Conservation (phyloP, 768 basidiomycete genomes). For the Amylocystis lapponica region DNA sequence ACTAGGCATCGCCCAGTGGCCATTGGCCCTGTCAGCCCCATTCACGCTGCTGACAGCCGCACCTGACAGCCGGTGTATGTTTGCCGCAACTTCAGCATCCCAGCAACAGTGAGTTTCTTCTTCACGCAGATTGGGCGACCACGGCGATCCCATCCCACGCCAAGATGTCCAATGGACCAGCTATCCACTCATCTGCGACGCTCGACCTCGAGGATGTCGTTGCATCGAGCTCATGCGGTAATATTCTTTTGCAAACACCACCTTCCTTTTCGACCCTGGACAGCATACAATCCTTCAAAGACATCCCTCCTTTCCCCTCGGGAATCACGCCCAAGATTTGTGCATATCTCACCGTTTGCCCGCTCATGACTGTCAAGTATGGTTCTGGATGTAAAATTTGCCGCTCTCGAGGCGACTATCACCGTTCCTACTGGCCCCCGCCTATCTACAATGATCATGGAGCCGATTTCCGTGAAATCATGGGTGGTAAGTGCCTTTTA, state of each 20-base stretch:
- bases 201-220: conserved; percentile 11
- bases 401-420: conserved; percentile 18
- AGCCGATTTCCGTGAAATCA: conserved; percentile 26
- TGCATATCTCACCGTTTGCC: conserved; percentile 15
- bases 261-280: conserved; percentile 11
- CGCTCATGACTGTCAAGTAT: conserved; percentile 17
- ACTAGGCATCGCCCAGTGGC: too few species aligned
- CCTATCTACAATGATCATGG: conserved; percentile 29
- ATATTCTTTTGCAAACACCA: conserved; percentile 19
- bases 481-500: conserved; percentile 28
- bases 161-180: too few species aligned
- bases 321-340: conserved; percentile 23
- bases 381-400: conserved; percentile 15
- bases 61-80: too few species aligned
- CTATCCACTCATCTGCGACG: conserved; percentile 5
- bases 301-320: conserved; percentile 28
- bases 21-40: too few species aligned
- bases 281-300: conserved; percentile 17
- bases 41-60: too few species aligned
- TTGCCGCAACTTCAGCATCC: too few species aligned
- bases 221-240: conserved; percentile 6
- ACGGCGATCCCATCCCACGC: too few species aligned
- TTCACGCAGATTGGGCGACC: too few species aligned
- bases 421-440: conserved; percentile 32
- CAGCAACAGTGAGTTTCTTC: too few species aligned